A percentile compares a stretch with the other conserved stretches of the same genome.
These are phyloP conservation scores for Mortierella sp. DNA, from an alignment of 371 early-diverging fungal species.

Conservation along the genomic window DNA sequence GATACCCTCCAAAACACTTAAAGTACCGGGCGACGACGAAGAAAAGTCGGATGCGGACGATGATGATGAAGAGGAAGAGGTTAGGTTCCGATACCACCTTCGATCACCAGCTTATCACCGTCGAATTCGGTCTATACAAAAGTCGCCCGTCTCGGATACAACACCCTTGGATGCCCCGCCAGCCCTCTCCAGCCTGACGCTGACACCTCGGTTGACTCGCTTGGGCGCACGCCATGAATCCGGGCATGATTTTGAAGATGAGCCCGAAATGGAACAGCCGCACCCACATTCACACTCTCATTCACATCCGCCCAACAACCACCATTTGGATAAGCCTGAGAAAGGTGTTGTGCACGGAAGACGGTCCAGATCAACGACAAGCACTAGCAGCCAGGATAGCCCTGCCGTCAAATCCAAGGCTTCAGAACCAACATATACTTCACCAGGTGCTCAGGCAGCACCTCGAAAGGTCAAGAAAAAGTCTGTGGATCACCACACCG, in stretches of 20 bases:
- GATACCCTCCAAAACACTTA: constrained; percentile 25
- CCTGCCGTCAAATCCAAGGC: constrained; percentile 17
- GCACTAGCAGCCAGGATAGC: constrained; percentile 46
- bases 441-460: constrained; percentile 20
- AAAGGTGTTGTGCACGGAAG: constrained; percentile 18
- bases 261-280: constrained; percentile 23
- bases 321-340: constrained; percentile 19
- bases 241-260: constrained; percentile 38
- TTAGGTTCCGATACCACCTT: constrained; percentile 30
- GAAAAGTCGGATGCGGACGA: constrained; percentile 46
- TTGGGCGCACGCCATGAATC: constrained; percentile 52
- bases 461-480: constrained; percentile 45
- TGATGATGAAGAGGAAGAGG: constrained; percentile 38
- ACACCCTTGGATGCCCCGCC: constrained; percentile 1
- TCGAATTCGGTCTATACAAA: constrained; percentile 30
- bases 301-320: no score
- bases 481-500: constrained; percentile 25
- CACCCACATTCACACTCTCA: no score
- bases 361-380: constrained; percentile 40
- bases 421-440: constrained; percentile 4
- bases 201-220: constrained; percentile 47
- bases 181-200: constrained; percentile 10
- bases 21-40: constrained; percentile 25
- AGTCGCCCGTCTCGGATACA: constrained; percentile 3
- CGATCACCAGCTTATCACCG: constrained; percentile 42